phyloP scores from a whole-genome alignment of 306 rosid genomes.

The Inga leiocalycina region DNA sequence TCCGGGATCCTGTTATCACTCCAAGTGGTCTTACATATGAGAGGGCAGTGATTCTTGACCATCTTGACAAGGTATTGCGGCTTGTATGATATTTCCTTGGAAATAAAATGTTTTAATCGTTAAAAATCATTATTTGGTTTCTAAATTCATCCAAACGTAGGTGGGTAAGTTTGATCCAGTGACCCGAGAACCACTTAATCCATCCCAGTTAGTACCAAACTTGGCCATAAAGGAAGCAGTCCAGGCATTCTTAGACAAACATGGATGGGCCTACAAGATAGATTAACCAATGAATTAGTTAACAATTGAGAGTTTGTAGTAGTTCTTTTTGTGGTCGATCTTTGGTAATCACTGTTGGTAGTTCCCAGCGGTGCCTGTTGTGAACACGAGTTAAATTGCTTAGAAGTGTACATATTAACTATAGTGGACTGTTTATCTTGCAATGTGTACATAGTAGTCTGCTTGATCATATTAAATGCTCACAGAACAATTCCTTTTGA shows the following conservation, averaged over 20 bases:
- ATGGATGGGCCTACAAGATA: conserved; percentile 88
- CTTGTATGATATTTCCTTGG: conserved; percentile 23
- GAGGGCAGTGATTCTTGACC: conserved; percentile 86
- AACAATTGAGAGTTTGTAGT: conserved; percentile 6
- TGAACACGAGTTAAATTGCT: neutral
- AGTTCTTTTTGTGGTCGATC: conserved; percentile 10
- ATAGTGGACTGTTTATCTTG: neutral
- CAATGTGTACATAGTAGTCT: conserved; percentile 31
- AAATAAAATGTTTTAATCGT: neutral
- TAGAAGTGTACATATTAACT: conserved; percentile 33
- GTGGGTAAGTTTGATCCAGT: conserved; percentile 88
- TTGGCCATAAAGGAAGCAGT: conserved; percentile 87
- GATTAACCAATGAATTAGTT: conserved; percentile 41
- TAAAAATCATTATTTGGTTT: neutral
- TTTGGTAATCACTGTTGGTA: conserved; percentile 11
- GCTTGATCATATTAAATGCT: neutral
- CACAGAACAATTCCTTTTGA: neutral
- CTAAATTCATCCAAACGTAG: conserved; percentile 42
- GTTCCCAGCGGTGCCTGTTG: conserved; percentile 9
- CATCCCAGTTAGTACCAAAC: conserved; percentile 69
- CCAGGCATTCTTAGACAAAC: conserved; percentile 64
- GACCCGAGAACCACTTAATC: conserved; percentile 68
- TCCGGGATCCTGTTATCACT: conserved; percentile 93
- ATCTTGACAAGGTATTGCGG: conserved; percentile 73
- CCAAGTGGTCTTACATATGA: conserved; percentile 92